A percentile compares a stretch with the other conserved stretches of the same genome.
Conservation (phyloP, 768 basidiomycete species). For the Suillus subaureus region DNA sequence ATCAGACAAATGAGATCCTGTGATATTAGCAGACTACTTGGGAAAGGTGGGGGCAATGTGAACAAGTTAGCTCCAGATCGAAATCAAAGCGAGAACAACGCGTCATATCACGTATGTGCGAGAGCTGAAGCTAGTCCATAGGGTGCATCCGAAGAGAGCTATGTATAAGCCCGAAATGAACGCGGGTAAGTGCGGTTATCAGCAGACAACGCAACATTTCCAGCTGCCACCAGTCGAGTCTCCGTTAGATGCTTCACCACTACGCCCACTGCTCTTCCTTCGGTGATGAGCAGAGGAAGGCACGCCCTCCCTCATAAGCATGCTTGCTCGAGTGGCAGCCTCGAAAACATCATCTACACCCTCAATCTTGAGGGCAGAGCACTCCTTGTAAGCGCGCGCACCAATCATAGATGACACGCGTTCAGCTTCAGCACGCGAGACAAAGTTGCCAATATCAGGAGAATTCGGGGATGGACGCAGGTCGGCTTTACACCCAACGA, state of each 20-base stretch:
- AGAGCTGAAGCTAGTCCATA: slow-evolving; percentile 8
- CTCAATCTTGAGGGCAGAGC: slow-evolving; percentile 85
- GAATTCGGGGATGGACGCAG: slow-evolving; percentile 64
- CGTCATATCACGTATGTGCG: slow-evolving; percentile 10
- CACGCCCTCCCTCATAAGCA: slow-evolving; percentile 90
- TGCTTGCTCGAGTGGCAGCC: slow-evolving; percentile 93
- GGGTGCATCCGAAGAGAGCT: slow-evolving; percentile 2
- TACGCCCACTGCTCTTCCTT: slow-evolving; percentile 54
- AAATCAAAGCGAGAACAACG: slow-evolving; percentile 3
- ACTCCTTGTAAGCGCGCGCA: slow-evolving; percentile 93
- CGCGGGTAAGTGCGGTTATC: slow-evolving; percentile 14
- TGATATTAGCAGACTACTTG: slow-evolving; percentile 16
- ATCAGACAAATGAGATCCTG: slow-evolving; percentile 18
- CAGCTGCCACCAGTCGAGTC: slow-evolving; percentile 48
- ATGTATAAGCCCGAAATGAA: background rate
- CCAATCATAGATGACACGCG: slow-evolving; percentile 82
- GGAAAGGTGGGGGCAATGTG: background rate
- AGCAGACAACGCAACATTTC: slow-evolving; percentile 74
- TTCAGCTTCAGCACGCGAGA: slow-evolving; percentile 81
- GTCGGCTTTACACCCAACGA: slow-evolving; percentile 97
- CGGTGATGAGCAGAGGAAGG: slow-evolving; percentile 55
- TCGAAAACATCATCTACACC: slow-evolving; percentile 98
- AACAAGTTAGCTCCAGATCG: slow-evolving; percentile 5
- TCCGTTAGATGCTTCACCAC: slow-evolving; percentile 33
- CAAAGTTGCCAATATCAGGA: slow-evolving; percentile 55